Conservation (phyloP, 2,329 filamentous ascomycete genomes). For the Coleophoma cylindrospora region DNA sequence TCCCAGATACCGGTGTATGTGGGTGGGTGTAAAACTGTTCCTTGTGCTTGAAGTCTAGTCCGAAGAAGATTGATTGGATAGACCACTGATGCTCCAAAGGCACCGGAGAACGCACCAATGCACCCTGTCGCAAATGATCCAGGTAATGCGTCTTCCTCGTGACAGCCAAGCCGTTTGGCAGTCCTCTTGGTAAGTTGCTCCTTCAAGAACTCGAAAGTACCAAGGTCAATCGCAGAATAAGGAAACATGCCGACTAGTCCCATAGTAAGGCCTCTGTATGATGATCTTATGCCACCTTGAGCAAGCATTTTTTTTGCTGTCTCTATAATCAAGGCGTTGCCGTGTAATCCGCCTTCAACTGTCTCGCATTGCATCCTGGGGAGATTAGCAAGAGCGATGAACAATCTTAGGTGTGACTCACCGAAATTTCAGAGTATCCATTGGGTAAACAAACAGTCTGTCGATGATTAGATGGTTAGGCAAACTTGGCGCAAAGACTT, state of each 20-base stretch:
- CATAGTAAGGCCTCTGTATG: constrained; percentile 91
- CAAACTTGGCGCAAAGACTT: constrained; percentile 28
- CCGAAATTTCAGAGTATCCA: constrained; percentile 53
- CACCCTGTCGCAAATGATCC: constrained; percentile 80
- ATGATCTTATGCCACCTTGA: constrained; percentile 67
- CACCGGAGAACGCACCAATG: constrained; percentile 87
- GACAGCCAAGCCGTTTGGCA: constrained; percentile 62
- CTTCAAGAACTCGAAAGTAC: constrained; percentile 92
- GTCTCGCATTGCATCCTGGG: constrained; percentile 81
- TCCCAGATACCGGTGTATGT: constrained; percentile 91
- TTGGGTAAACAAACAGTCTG: constrained; percentile 77
- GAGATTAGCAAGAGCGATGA: constrained; percentile 7
- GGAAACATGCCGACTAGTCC: constrained; percentile 96
- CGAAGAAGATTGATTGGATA: constrained; percentile 93
- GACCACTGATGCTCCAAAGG: constrained; percentile 87
- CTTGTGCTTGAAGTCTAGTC: constrained; percentile 89
- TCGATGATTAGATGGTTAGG: constrained; percentile 5
- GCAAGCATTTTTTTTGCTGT: constrained; percentile 85
- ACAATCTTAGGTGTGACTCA: constrained; percentile 6
- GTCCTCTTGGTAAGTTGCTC: constrained; percentile 64
- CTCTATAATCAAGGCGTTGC: constrained; percentile 74
- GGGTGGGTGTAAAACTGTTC: constrained; percentile 82
- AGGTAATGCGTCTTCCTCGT: constrained; percentile 77
- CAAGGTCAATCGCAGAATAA: constrained; percentile 94
- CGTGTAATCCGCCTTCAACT: constrained; percentile 76